Base-by-base conservation (phyloP, 2,329 filamentous ascomycete species). In the Ophiostoma angusticollis region DNA sequence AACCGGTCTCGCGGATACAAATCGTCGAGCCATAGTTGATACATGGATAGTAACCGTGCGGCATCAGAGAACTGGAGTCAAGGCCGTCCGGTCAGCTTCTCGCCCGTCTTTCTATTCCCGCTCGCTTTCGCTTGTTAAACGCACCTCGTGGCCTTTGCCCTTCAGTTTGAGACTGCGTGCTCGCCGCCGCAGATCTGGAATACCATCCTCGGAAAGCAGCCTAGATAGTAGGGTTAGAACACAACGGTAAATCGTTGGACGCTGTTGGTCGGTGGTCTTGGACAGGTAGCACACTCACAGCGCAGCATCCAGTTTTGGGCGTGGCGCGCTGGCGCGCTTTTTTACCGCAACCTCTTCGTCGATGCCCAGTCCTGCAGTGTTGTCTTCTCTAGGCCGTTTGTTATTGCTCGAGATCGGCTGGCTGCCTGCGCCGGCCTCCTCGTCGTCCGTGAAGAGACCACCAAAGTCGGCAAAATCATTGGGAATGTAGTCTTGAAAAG, bases 1-100 rank as follows among this genome's bases (percentile, higher is more conserved):
- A 98, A 98, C 53, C 86, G 89, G 5, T 89, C 91, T 53, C 93
- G 86, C 11, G 91, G 91, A 53, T 87, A 98, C 11, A 98, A 67
- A 53, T 95, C 86, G 59, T 98, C 89, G 2, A 98, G 80, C 91
- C 91, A 98, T 40, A 94, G 61, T 56, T 96, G 91, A 55, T 96
- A 98, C 55, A 93, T 84, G 18, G 83, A 84, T 34, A 98, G 68
- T 18, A 98, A 70, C 13, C 78, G 75, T 0, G 79, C 73, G 9
- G 86, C 75, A 54, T 98, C 91, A 14, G 81, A 79, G 59, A 91
- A 96, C 78, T 89, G 31, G 6, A 2, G 2, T 1, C 11, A 13
- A 14, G 24, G 23, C 19, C n/a, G n/a, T n/a, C 28, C 17, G 9
- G 34, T 31, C 18, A 37, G 19, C 9, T 33, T 32, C 11, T 8